Evolutionary conservation across 1,284 basidiomycete genomes (phyloP), one percentile per base, ranked within the genome.

Genomic region (Golubevia pallescens): DNA sequence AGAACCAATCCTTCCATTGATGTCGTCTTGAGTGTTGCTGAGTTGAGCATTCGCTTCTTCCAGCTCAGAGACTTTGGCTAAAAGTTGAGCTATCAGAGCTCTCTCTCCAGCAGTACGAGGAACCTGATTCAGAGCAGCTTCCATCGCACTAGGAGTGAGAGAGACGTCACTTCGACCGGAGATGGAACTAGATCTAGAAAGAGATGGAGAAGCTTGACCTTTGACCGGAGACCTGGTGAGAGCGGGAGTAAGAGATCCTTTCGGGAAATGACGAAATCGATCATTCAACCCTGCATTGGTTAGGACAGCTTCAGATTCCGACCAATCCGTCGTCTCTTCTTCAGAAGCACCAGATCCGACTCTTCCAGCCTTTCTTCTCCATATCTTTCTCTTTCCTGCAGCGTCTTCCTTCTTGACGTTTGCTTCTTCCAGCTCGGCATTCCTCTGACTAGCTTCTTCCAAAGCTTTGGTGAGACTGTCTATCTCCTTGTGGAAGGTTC

Each of bases 11-110:
- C 71, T 63, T 24, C 75, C 73, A 59, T 77, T 75, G 56, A 77
- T 72, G 55, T 77, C 77, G 23, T 66, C 66, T 24, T 71, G 74
- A 3, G 67, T 70, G 51, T 61, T 65, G 4, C 72, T 68, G 65
- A 81, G 75, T 16, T 68, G 71, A 0, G 62, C 53, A 57, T 81
- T 81, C 2, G 75, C 75, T 58, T 79, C 75, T 60, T 79, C 77
- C 5, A 81, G 66, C 62, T 81, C 78, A 20, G 69, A 69, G 63
- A 81, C 71, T 65, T 81, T 81, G 64, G 71, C 68, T 13, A 81
- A 63, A 3, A 81, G 63, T 48, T 75, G 78, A 0, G 70, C 66
- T 0, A 81, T 62, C 1, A 81, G 60, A 20, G 71, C 77, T 10
- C 69, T 68, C 54, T 81, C 77, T 21, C 65, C 69, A 1, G 42